A percentile compares a stretch with the other conserved stretches of the same genome.
These are phyloP conservation scores for Fusarium avenaceum DNA, from an alignment of 2,329 filamentous ascomycete species.

Conservation along the genomic window DNA sequence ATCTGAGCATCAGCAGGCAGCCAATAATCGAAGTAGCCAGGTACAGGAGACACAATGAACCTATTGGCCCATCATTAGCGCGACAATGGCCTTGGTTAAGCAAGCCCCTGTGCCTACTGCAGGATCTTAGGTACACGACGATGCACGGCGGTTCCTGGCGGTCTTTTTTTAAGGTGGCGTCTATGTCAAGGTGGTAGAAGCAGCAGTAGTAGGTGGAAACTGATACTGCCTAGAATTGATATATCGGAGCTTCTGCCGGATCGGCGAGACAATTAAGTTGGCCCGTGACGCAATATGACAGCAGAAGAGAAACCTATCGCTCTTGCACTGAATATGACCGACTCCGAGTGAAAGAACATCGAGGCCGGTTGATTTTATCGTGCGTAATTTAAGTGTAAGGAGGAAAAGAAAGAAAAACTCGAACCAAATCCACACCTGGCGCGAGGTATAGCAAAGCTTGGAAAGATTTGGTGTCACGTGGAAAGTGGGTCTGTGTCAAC, in stretches of 20 bases:
- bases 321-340: slow-evolving; percentile 75
- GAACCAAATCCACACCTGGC: neutral
- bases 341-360: slow-evolving; percentile 63
- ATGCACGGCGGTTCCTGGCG: slow-evolving; percentile 4
- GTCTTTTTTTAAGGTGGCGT: slow-evolving; percentile 2
- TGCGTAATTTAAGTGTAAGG: slow-evolving; percentile 64
- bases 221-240: neutral
- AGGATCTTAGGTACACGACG: slow-evolving; percentile 25
- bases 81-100: neutral
- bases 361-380: slow-evolving; percentile 73
- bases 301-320: slow-evolving; percentile 53
- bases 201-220: neutral
- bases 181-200: neutral
- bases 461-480: slow-evolving; percentile 48
- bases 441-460: slow-evolving; percentile 4
- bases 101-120: slow-evolving; percentile 16
- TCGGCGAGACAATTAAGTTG: slow-evolving; percentile 45
- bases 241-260: slow-evolving; percentile 53
- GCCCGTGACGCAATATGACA: slow-evolving; percentile 42
- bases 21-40: slow-evolving; percentile 7
- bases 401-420: slow-evolving; percentile 49
- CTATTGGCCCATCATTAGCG: neutral
- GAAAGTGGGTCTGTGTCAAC: slow-evolving; percentile 20
- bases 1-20: slow-evolving; percentile 3
- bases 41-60: slow-evolving; percentile 8